Conservation (phyloP, 2,329 filamentous ascomycete genomes). For the Penicillium sumatraense region DNA sequence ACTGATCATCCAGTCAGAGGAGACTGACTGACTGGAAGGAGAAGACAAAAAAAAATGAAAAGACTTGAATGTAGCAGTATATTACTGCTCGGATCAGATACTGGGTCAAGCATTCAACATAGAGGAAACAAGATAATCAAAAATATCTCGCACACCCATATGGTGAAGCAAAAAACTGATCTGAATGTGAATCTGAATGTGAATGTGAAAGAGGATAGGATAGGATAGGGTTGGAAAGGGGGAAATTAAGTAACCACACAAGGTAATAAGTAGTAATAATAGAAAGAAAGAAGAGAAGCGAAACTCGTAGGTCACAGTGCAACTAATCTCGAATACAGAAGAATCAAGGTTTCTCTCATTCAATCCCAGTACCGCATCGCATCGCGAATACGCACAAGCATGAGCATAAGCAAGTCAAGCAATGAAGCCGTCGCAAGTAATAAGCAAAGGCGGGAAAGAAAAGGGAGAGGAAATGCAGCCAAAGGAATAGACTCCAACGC, state of each 20-base stretch:
- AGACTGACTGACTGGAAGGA: too few species aligned
- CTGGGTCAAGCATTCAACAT: too few species aligned
- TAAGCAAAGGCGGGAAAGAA: constrained; percentile 13
- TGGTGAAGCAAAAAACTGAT: too few species aligned
- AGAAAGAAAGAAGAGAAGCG: constrained; percentile 31
- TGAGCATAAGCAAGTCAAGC: neutral
- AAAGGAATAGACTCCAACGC: constrained; percentile 38
- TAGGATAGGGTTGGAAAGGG: neutral
- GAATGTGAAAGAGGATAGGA: neutral
- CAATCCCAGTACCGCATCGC: constrained; percentile 13
- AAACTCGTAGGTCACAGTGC: constrained; percentile 36
- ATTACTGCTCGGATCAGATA: too few species aligned
- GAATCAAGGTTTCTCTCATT: constrained; percentile 12
- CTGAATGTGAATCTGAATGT: too few species aligned
- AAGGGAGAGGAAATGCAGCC: constrained; percentile 30
- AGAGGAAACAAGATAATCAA: too few species aligned
- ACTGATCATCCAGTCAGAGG: too few species aligned
- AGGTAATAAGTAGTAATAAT: constrained; percentile 34
- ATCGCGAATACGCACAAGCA: too few species aligned
- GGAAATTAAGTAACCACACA: constrained; percentile 30
- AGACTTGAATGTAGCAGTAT: too few species aligned
- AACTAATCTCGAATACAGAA: constrained; percentile 32
- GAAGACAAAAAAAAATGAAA: too few species aligned
- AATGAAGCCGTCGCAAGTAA: constrained; percentile 2
- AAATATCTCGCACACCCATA: too few species aligned